Conservation (phyloP, 2,329 filamentous ascomycete genomes). For the Ascochyta viciae-villosae region DNA sequence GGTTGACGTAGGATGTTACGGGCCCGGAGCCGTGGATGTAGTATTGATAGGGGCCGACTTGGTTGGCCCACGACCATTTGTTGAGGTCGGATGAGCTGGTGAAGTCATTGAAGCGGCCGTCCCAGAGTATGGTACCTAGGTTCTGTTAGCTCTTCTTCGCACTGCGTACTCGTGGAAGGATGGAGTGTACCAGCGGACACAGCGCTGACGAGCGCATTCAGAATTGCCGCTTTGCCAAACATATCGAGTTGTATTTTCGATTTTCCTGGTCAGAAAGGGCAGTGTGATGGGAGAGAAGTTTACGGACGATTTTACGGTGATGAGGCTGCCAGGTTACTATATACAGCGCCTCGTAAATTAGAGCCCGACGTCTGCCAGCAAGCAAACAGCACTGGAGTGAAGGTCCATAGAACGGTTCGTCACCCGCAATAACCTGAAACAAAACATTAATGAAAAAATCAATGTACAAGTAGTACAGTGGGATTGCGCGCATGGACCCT, state of each 20-base stretch:
- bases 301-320: not conserved
- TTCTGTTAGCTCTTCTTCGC: constrained; percentile 1
- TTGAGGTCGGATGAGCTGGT: constrained; percentile 61
- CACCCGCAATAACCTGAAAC: constrained; percentile 29
- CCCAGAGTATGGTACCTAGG: constrained; percentile 64
- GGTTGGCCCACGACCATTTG: constrained; percentile 71
- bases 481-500: constrained; percentile 31
- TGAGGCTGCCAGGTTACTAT: constrained; percentile 19
- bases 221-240: constrained; percentile 40
- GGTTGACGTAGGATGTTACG: constrained; percentile 67
- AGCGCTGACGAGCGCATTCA: constrained; percentile 41
- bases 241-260: constrained; percentile 22
- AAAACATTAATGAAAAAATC: constrained; percentile 21
- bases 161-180: not conserved
- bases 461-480: constrained; percentile 10
- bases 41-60: constrained; percentile 75
- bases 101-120: constrained; percentile 70
- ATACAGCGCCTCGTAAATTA: constrained; percentile 22
- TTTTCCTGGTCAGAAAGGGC: not conserved
- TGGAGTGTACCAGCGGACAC: constrained; percentile 39
- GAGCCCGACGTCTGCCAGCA: constrained; percentile 8
- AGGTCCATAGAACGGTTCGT: constrained; percentile 4
- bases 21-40: constrained; percentile 72
- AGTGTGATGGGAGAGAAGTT: not conserved
- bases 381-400: constrained; percentile 20